phyloP scores from a whole-genome alignment of 371 early-diverging fungal species.

The Circinella minor region DNA sequence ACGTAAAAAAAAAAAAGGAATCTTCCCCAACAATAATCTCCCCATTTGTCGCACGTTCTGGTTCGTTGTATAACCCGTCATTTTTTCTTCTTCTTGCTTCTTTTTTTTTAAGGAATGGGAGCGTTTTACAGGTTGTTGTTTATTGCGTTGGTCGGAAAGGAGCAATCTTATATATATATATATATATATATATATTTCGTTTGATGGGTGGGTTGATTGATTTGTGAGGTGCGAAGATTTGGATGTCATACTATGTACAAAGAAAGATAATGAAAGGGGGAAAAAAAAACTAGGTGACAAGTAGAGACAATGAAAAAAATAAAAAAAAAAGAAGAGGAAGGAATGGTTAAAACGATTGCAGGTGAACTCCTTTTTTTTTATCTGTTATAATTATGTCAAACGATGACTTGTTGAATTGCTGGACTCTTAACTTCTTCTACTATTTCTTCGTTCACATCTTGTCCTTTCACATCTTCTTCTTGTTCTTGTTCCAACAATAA shows the following conservation, averaged over 20 bases:
- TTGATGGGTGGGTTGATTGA: neutral
- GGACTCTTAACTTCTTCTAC: conserved; percentile 2
- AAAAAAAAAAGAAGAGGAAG: neutral
- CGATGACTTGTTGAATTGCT: conserved; percentile 11
- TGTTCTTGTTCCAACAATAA: neutral
- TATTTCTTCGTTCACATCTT: neutral
- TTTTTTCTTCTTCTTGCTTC: neutral
- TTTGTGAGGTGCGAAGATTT: too few relatives aligned
- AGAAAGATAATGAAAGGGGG: neutral
- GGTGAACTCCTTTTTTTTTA: neutral
- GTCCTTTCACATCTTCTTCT: conserved; percentile 11
- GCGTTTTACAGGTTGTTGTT: neutral
- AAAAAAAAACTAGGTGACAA: neutral
- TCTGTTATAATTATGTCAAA: neutral
- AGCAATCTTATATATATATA: neutral
- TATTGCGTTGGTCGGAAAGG: too few relatives aligned
- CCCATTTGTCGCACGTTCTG: neutral
- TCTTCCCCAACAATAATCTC: too few relatives aligned
- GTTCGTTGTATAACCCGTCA: neutral
- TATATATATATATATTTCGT: neutral
- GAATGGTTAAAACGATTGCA: neutral
- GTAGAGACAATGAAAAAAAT: neutral
- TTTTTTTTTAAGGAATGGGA: neutral
- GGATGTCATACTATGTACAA: too few relatives aligned
- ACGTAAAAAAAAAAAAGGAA: too few relatives aligned